Evolutionary conservation across 371 early-diverging fungal species (phyloP).

Genomic region (Apophysomyces trapeziformis): DNA sequence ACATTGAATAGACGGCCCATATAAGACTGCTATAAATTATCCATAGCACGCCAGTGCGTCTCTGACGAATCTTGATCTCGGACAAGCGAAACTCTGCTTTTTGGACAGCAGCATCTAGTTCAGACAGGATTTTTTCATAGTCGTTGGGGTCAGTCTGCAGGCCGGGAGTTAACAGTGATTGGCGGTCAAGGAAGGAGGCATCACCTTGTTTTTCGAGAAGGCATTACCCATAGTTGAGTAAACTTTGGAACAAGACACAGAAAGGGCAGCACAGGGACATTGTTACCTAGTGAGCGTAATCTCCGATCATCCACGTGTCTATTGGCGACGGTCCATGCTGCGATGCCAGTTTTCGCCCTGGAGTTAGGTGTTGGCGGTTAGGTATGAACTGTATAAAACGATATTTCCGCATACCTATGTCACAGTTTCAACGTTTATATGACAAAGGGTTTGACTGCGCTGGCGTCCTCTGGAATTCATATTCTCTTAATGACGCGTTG

Average conservation of each 20-base stretch:
- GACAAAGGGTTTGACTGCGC: no score
- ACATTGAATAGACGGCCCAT: slow-evolving; percentile 68
- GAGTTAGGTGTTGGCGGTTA: no score
- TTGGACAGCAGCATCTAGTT: slow-evolving; percentile 76
- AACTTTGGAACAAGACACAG: not conserved
- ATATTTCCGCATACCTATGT: no score
- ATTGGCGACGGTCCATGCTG: not conserved
- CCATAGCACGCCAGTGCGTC: slow-evolving; percentile 70
- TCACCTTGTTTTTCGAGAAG: slow-evolving; percentile 14
- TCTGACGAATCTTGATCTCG: slow-evolving; percentile 65
- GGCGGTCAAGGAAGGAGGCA: not conserved
- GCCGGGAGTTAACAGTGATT: not conserved
- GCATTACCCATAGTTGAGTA: slow-evolving; percentile 9
- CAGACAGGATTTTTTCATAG: slow-evolving; percentile 81
- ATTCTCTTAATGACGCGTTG: no score
- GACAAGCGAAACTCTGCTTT: slow-evolving; percentile 69
- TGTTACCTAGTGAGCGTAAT: not conserved
- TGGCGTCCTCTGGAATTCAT: no score
- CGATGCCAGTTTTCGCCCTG: no score
- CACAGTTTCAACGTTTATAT: no score
- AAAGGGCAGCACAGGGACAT: not conserved
- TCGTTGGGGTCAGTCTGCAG: slow-evolving; percentile 52
- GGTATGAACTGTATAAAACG: no score
- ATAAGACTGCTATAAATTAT: slow-evolving; percentile 70
- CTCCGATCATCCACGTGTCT: slow-evolving; percentile 9